Evolutionary conservation across 176 grass and related monocot genomes (phyloP).

Genomic region (Melocanna baccifera): DNA sequence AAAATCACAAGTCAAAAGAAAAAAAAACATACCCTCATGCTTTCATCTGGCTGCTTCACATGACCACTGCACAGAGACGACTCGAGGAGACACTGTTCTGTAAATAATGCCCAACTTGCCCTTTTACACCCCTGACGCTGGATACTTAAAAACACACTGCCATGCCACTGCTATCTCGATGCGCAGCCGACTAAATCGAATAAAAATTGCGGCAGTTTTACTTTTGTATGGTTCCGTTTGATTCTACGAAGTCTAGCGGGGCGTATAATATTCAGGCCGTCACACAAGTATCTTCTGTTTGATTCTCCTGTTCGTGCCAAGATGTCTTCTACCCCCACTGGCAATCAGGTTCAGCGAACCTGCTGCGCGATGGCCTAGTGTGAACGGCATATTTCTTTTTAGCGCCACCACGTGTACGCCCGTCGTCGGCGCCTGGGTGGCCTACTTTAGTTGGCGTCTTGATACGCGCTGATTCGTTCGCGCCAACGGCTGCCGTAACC

Average conservation of each 20-base stretch:
- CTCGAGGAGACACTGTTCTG: neutral
- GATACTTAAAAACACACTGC: neutral
- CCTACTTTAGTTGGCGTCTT: neutral
- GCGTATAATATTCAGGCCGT: slow-evolving; percentile 7
- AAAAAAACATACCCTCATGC: too few relatives aligned
- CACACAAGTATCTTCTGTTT: neutral
- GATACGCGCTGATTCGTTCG: neutral
- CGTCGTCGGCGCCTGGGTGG: neutral
- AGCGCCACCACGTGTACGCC: neutral
- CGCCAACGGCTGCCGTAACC: neutral
- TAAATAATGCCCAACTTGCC: neutral
- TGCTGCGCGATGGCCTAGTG: neutral
- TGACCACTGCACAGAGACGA: neutral
- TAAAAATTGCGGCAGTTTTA: neutral
- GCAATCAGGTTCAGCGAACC: slow-evolving; percentile 30
- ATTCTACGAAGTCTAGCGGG: slow-evolving; percentile 15
- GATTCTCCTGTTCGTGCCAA: neutral
- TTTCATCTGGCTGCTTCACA: too few relatives aligned
- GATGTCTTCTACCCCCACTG: neutral
- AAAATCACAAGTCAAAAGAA: too few relatives aligned
- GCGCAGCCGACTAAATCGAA: neutral
- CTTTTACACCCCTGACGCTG: neutral
- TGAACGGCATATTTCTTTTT: slow-evolving; percentile 30
- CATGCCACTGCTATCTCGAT: neutral
- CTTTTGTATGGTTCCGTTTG: neutral